A percentile compares a stretch with the other conserved stretches of the same genome.
Conservation (phyloP, 768 basidiomycete species). For the Galerina marginata region DNA sequence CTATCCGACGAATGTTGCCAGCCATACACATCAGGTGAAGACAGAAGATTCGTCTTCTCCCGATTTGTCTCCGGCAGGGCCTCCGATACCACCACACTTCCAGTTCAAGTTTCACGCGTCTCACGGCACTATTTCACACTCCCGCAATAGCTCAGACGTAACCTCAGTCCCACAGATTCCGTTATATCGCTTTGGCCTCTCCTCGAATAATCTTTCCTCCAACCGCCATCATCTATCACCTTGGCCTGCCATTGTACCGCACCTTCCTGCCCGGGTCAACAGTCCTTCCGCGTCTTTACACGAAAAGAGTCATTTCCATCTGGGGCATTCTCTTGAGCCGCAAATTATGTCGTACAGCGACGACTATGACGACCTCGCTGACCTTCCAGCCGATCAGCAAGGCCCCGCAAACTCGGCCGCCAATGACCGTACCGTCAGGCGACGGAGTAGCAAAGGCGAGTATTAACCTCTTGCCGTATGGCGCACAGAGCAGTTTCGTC, state of each 20-base stretch:
- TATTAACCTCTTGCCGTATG: conserved; percentile 8
- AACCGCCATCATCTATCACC: conserved; percentile 26
- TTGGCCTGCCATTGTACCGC: conserved; percentile 35
- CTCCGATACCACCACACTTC: conserved; percentile 23
- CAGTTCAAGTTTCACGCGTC: conserved; percentile 28
- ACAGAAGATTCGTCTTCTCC: conserved; percentile 49
- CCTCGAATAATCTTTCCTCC: conserved; percentile 20
- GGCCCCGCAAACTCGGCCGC: neutral
- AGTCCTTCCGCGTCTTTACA: conserved; percentile 10
- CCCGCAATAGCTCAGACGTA: conserved; percentile 34
- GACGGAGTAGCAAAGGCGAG: conserved; percentile 79
- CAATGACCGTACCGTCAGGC: conserved; percentile 59
- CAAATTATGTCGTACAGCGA: conserved; percentile 54
- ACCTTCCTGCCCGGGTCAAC: conserved; percentile 18
- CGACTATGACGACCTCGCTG: conserved; percentile 67
- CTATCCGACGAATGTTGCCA: conserved; percentile 23
- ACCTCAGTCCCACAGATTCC: conserved; percentile 32
- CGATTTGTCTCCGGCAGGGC: conserved; percentile 40
- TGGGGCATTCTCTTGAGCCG: conserved; percentile 9
- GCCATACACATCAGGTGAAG: conserved; percentile 37
- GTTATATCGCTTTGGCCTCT: conserved; percentile 40
- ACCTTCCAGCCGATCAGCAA: conserved; percentile 52
- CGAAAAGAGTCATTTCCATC: conserved; percentile 20
- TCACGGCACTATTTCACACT: conserved; percentile 41
- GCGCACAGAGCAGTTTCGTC: neutral